Conservation (phyloP, 148 eudicot species). For the Vaccinium myrtillus region DNA sequence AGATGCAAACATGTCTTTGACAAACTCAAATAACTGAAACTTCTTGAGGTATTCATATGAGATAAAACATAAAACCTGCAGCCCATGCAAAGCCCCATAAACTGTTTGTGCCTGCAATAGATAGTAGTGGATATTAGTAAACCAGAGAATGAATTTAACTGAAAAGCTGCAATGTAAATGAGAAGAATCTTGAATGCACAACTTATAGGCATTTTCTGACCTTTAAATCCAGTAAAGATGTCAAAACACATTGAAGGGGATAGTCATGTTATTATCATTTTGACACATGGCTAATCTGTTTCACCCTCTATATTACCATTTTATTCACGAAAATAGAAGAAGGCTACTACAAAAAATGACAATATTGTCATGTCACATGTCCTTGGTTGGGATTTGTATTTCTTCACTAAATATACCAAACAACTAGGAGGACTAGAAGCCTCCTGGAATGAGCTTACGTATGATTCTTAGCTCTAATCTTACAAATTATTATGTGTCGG, state of each 20-base stretch:
- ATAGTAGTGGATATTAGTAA: not conserved
- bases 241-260: not conserved
- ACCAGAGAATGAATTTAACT: not conserved
- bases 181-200: not conserved
- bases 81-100: slow-evolving; percentile 91
- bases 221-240: not conserved
- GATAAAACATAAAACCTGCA: slow-evolving; percentile 54
- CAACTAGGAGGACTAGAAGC: not conserved
- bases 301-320: not conserved
- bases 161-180: not conserved
- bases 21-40: slow-evolving; percentile 11
- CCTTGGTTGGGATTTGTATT: not conserved
- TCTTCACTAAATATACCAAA: not conserved
- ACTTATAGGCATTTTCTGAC: not conserved
- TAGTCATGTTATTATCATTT: not conserved
- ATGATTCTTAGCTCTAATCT: not conserved
- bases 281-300: not conserved
- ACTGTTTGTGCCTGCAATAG: slow-evolving; percentile 79
- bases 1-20: not conserved
- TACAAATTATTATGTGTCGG: not conserved
- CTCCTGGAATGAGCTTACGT: not conserved
- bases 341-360: not conserved
- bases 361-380: not conserved
- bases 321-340: not conserved
- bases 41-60: not conserved